These are phyloP conservation scores for Metschnikowia lachancei DNA, from an alignment of 805 yeast species.

Conservation along the genomic window DNA sequence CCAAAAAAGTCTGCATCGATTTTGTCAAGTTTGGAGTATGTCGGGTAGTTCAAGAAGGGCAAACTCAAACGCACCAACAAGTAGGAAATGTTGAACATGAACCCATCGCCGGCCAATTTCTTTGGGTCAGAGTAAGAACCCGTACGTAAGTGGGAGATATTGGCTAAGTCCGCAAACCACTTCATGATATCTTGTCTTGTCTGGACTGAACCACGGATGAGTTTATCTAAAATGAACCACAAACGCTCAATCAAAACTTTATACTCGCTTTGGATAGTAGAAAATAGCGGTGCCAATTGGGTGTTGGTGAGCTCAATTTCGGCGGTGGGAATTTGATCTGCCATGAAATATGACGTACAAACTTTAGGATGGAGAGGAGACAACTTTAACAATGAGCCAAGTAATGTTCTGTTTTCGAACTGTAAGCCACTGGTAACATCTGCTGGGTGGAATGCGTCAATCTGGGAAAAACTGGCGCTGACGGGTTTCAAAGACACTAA, in stretches of 20 bases:
- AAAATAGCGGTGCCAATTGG: constrained; percentile 47
- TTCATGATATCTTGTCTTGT: constrained; percentile 63
- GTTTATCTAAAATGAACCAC: constrained; percentile 65
- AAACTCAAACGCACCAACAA: constrained; percentile 69
- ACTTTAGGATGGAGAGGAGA: constrained; percentile 67
- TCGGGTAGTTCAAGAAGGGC: constrained; percentile 72
- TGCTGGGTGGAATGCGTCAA: constrained; percentile 52
- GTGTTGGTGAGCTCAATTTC: constrained; percentile 42
- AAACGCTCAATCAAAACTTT: constrained; percentile 57
- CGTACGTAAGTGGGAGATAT: constrained; percentile 80
- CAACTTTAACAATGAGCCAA: constrained; percentile 75
- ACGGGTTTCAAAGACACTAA: constrained; percentile 59
- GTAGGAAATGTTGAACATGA: constrained; percentile 73
- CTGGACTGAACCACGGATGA: constrained; percentile 67
- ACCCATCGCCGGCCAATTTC: constrained; percentile 70
- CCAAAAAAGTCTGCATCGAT: constrained; percentile 71
- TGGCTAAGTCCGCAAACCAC: constrained; percentile 72
- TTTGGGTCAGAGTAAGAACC: constrained; percentile 76
- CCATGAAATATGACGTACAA: constrained; percentile 45
- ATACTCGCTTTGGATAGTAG: constrained; percentile 56
- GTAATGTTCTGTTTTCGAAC: constrained; percentile 58
- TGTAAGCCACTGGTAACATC: constrained; percentile 44
- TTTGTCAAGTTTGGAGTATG: constrained; percentile 66
- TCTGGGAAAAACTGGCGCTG: constrained; percentile 56
- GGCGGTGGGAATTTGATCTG: constrained; percentile 21